Conservation (phyloP, 371 early-diverging fungal species). For the Apophysomyces sp. region DNA sequence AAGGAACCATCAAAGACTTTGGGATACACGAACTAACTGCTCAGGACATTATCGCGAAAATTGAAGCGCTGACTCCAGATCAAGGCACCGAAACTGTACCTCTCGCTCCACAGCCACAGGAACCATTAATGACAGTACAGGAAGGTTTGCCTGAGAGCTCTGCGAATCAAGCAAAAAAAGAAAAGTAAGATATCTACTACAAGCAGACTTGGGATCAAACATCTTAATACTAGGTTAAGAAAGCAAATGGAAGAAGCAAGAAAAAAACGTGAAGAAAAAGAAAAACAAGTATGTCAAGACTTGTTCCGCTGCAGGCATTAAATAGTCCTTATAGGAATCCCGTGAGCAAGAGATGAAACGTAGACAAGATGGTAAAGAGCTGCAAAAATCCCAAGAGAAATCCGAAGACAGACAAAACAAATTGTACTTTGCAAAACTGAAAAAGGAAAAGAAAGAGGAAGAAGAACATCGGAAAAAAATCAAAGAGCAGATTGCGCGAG, state of each 20-base stretch:
- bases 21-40: constrained; percentile 9
- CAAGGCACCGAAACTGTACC: neutral
- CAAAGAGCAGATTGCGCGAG: constrained; percentile 44
- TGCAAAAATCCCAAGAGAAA: constrained; percentile 26
- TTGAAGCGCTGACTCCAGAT: constrained; percentile 1
- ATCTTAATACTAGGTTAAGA: constrained; percentile 19
- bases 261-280: constrained; percentile 32
- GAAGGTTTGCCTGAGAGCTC: neutral
- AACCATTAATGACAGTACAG: neutral
- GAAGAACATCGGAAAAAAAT: constrained; percentile 40
- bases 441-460: constrained; percentile 40
- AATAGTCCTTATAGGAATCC: constrained; percentile 15
- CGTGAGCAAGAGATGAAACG: constrained; percentile 39
- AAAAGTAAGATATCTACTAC: constrained; percentile 6
- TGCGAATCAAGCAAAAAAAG: constrained; percentile 12
- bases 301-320: neutral
- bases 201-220: neutral
- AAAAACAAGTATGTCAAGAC: constrained; percentile 21
- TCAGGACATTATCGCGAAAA: constrained; percentile 13
- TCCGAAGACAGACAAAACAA: constrained; percentile 30
- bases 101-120: neutral
- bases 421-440: constrained; percentile 36
- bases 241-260: constrained; percentile 37
- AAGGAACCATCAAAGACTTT: constrained; percentile 23
- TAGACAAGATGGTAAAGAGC: constrained; percentile 33